Evolutionary conservation across 1,284 basidiomycete species (phyloP), one percentile per base, ranked within the genome.

Genomic region (Gymnopus androsaceus): DNA sequence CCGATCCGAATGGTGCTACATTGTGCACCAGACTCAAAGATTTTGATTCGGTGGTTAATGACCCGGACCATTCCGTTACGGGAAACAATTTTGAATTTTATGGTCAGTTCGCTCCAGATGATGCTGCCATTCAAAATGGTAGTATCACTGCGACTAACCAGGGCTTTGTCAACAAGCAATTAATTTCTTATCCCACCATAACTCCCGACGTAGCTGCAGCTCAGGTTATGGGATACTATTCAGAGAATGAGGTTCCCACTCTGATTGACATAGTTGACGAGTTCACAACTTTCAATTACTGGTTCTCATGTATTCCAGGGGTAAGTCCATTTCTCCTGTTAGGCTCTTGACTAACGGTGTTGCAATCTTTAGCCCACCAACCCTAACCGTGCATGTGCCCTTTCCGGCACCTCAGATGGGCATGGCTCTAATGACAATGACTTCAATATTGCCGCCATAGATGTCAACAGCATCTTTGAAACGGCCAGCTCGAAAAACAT

Each of bases 341-440:
- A 6, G 4, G 15, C 15, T 14, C 11, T 46, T 15, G 5, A 11
- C 17, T 46, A 17, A 46, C 21, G 25, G 14, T 7, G 15, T 31
- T 31, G 9, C 31, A 14, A 33, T 55, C 37, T 15, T 50, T 47
- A 25, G 51, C 59, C 73, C 62, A 51, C 73, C 61, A 56, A 74
- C 65, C 50, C 58, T 12, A 66, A 66, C 55, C 58, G 65, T 30
- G 54, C 57, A 7, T 61, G 58, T 27, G 52, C 61, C 8, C 53
- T 60, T 33, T 59, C 65, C n/a, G 63, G 65, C 23, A 62, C 65
- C 9, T 65, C 65, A 3, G 63, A 54, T 41, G 65, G 65, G 2
- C 65, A 66, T 42, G 65, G 65, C 31, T 41, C n/a, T 34, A 66
- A 66, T 56, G 65, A 66, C 56, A 41, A 47, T 30, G 15, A 6